phyloP scores from a whole-genome alignment of 2,329 filamentous ascomycete species.

The Sclerotinia minor region DNA sequence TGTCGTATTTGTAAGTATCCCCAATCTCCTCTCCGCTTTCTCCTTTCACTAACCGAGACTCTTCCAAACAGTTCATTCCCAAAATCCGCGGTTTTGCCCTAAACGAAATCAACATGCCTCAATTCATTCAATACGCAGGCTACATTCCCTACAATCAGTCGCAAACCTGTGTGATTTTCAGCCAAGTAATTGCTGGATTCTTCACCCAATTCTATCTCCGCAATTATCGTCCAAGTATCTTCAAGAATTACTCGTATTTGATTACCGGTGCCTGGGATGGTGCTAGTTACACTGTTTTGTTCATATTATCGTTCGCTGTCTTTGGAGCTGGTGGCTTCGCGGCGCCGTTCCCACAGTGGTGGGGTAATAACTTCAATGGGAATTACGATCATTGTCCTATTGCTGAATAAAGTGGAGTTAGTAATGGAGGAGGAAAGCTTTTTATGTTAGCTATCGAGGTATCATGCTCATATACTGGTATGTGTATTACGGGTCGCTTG shows the following conservation, averaged over 20 bases:
- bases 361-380: constrained; percentile 32
- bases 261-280: constrained; percentile 46
- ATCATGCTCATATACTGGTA: neutral
- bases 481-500: neutral
- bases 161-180: constrained; percentile 57
- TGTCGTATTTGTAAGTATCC: constrained; percentile 44
- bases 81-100: constrained; percentile 48
- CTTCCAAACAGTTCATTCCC: constrained; percentile 46
- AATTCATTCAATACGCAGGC: constrained; percentile 56
- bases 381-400: constrained; percentile 38
- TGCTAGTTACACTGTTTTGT: constrained; percentile 45
- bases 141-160: constrained; percentile 56
- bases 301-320: constrained; percentile 48
- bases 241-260: constrained; percentile 47
- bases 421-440: too few relatives aligned
- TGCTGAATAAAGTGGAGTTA: neutral
- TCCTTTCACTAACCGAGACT: constrained; percentile 15
- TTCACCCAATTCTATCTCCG: constrained; percentile 46
- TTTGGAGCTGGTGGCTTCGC: constrained; percentile 47
- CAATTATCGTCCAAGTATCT: constrained; percentile 42
- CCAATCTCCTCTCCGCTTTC: neutral
- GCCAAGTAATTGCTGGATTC: constrained; percentile 48
- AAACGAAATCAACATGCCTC: constrained; percentile 52
- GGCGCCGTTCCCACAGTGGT: constrained; percentile 39
- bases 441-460: neutral